phyloP scores from a whole-genome alignment of 768 basidiomycete genomes.

The Mycena crocata region DNA sequence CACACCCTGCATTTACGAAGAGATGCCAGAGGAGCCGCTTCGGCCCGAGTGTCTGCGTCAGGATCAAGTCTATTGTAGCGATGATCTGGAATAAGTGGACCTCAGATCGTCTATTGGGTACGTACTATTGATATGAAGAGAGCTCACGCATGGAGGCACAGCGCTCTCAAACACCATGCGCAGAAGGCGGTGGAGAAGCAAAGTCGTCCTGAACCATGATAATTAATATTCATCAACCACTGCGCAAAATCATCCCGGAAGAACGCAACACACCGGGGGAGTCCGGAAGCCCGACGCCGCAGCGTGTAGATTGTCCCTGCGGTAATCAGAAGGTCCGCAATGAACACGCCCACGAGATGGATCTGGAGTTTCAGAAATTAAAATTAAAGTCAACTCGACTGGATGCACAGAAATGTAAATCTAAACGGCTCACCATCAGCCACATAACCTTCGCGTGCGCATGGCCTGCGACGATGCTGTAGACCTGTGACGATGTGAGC shows the following conservation, averaged over 20 bases:
- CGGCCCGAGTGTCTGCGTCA: conserved; percentile 14
- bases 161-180: conserved; percentile 25
- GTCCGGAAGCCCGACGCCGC: not conserved
- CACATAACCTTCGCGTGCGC: not conserved
- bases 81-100: conserved; percentile 12
- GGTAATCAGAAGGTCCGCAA: conserved; percentile 9
- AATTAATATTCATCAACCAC: not conserved
- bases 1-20: conserved; percentile 12
- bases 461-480: not conserved
- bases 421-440: no score
- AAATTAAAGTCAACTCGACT: no score
- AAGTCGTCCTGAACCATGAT: not conserved
- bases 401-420: no score
- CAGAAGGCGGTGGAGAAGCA: conserved; percentile 10
- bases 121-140: not conserved
- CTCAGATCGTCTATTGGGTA: not conserved
- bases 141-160: conserved; percentile 16
- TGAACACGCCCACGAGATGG: conserved; percentile 12
- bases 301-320: conserved; percentile 5
- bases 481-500: not conserved
- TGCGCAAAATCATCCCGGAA: not conserved
- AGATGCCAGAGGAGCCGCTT: conserved; percentile 19
- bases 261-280: not conserved
- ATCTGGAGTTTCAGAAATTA: no score
- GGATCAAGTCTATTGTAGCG: conserved; percentile 14